Evolutionary conservation across 2,329 filamentous ascomycete genomes (phyloP).

Genomic region (Blastomyces gilchristii): DNA sequence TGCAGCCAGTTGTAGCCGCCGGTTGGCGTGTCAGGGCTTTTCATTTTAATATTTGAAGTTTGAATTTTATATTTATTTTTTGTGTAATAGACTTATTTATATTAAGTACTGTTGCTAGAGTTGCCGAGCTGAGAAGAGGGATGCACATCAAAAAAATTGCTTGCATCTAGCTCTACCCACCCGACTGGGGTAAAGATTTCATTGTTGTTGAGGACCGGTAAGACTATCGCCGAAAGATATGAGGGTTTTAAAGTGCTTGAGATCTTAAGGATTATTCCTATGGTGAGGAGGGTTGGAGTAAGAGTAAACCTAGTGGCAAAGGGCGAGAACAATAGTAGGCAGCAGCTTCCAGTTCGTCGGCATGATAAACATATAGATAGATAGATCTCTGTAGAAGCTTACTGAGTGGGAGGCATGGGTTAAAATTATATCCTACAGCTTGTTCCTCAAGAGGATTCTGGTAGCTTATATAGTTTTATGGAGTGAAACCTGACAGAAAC

Average conservation of each 20-base stretch:
- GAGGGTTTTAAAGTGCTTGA: not conserved
- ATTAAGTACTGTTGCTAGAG: not conserved
- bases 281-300: not conserved
- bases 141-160: not conserved
- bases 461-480: not conserved
- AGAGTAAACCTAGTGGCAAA: not conserved
- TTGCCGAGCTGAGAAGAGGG: not conserved
- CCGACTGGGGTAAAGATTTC: slow-evolving; percentile 52
- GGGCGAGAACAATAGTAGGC: not conserved
- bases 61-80: not conserved
- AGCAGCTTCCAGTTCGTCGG: not conserved
- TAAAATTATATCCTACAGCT: not conserved
- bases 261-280: not conserved
- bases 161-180: slow-evolving; percentile 40
- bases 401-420: not conserved
- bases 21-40: slow-evolving; percentile 39
- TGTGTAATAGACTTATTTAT: not conserved
- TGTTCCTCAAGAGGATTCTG: not conserved
- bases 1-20: slow-evolving; percentile 62
- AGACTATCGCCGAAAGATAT: not conserved
- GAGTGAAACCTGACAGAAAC: not conserved
- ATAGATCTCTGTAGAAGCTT: not conserved
- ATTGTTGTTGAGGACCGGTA: not conserved
- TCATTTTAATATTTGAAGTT: not conserved
- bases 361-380: no score